Percentiles rank a stretch among this genome's conserved stretches.
Evolutionary conservation across 2,329 filamentous ascomycete genomes (phyloP).

Genomic region (Talaromyces sp.): DNA sequence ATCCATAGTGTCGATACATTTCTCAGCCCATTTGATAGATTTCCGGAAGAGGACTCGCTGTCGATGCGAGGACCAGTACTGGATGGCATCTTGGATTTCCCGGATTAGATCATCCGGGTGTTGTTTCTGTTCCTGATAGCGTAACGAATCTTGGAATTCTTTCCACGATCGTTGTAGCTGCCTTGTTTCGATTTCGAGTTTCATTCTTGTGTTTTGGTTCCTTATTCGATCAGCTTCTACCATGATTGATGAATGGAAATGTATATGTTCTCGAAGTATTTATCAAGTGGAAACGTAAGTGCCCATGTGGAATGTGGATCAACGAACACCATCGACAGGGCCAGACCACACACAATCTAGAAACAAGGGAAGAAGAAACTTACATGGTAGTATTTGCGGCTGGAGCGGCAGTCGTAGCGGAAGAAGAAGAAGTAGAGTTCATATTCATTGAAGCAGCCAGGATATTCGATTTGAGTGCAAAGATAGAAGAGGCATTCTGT

Average conservation of each 20-base stretch:
- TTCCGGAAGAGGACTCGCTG: slow-evolving; percentile 24
- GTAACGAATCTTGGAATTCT: slow-evolving; percentile 28
- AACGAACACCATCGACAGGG: neutral
- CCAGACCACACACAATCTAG: neutral
- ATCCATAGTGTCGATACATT: slow-evolving; percentile 26
- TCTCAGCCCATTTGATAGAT: slow-evolving; percentile 25
- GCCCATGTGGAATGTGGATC: neutral
- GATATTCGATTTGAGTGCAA: slow-evolving; percentile 4
- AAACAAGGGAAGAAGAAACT: neutral
- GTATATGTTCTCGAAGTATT: no score
- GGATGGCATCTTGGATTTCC: slow-evolving; percentile 26
- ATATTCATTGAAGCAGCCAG: neutral
- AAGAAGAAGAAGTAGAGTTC: neutral
- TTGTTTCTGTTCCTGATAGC: slow-evolving; percentile 25
- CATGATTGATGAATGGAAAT: neutral
- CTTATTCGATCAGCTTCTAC: neutral
- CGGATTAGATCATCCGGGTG: slow-evolving; percentile 25
- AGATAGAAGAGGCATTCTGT: slow-evolving; percentile 8
- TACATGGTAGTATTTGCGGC: neutral
- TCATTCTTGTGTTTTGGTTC: slow-evolving; percentile 11
- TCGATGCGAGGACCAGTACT: slow-evolving; percentile 25
- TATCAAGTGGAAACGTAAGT: neutral
- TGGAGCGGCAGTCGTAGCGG: neutral
- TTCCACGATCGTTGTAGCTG: slow-evolving; percentile 35
- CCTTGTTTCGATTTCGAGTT: slow-evolving; percentile 36